phyloP scores from a whole-genome alignment of 2,329 filamentous ascomycete genomes.

The Aspergillus latus region DNA sequence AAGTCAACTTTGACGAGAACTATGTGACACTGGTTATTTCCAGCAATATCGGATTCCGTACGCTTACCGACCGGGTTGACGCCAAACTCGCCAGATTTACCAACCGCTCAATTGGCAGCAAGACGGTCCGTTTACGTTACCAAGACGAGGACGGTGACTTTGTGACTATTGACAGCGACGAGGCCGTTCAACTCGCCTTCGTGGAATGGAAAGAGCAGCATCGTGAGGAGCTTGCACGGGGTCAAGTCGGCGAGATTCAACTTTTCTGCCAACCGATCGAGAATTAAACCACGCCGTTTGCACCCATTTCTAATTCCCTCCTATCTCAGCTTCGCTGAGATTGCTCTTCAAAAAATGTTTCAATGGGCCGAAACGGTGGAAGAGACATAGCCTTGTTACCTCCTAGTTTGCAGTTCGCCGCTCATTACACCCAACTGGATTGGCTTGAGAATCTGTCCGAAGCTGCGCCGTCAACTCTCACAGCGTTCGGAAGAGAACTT shows the following conservation, averaged over 20 bases:
- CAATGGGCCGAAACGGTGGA: constrained; percentile 15
- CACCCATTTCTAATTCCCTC: not conserved
- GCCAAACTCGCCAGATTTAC: constrained; percentile 89
- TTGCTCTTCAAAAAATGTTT: constrained; percentile 16
- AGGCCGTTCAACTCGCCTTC: constrained; percentile 94
- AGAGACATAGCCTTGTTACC: constrained; percentile 20
- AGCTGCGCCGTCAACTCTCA: constrained; percentile 20
- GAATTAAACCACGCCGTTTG: constrained; percentile 24
- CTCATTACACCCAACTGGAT: constrained; percentile 30
- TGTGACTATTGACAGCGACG: constrained; percentile 90
- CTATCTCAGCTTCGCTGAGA: constrained; percentile 10
- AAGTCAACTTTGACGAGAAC: constrained; percentile 87
- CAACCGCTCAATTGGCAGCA: constrained; percentile 76
- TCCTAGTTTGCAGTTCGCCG: constrained; percentile 25
- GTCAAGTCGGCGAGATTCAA: constrained; percentile 84
- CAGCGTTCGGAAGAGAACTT: constrained; percentile 4
- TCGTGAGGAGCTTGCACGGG: constrained; percentile 59
- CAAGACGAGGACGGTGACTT: constrained; percentile 89
- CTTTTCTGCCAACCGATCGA: constrained; percentile 69
- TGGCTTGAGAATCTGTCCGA: constrained; percentile 29
- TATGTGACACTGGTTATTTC: constrained; percentile 95
- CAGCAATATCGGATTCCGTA: constrained; percentile 92
- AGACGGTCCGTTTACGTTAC: constrained; percentile 84
- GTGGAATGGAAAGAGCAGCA: constrained; percentile 86
- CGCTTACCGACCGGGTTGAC: constrained; percentile 91